Evolutionary conservation across 768 basidiomycete species (phyloP).

Genomic region (Lentinula sp.): DNA sequence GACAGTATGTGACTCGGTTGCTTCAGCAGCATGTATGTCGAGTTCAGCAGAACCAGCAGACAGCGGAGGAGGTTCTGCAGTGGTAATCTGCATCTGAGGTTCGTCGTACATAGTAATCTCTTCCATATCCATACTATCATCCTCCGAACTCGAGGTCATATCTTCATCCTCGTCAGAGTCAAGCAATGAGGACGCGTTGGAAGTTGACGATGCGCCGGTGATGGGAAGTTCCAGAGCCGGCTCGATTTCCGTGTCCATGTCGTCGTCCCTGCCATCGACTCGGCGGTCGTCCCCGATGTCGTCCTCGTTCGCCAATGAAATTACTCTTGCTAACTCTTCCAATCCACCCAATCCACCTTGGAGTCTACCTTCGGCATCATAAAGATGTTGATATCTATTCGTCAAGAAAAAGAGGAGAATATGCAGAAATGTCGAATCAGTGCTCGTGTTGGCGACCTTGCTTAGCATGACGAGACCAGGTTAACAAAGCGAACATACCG

Average conservation of each 20-base stretch:
- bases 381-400: constrained; percentile 47
- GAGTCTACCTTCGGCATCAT: constrained; percentile 78
- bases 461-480: neutral
- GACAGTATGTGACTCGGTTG: neutral
- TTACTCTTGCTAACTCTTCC: constrained; percentile 83
- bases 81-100: constrained; percentile 16
- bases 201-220: constrained; percentile 35
- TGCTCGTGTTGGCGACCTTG: neutral
- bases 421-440: constrained; percentile 2
- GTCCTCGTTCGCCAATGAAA: constrained; percentile 38
- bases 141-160: constrained; percentile 69
- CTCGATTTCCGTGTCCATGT: constrained; percentile 35
- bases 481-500: constrained; percentile 22
- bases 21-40: neutral
- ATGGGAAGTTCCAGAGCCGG: constrained; percentile 67
- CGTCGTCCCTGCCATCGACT: constrained; percentile 12
- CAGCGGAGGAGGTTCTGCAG: constrained; percentile 17
- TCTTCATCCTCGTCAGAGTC: constrained; percentile 68
- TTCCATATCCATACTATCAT: constrained; percentile 64
- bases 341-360: constrained; percentile 82
- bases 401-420: neutral
- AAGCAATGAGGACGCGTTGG: constrained; percentile 38
- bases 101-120: constrained; percentile 77
- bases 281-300: constrained; percentile 21
- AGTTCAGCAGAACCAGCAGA: constrained; percentile 16